Percentiles rank a stretch among this genome's conserved stretches.
phyloP scores from a whole-genome alignment of 257 asterid genomes.

The Solanum piurae region DNA sequence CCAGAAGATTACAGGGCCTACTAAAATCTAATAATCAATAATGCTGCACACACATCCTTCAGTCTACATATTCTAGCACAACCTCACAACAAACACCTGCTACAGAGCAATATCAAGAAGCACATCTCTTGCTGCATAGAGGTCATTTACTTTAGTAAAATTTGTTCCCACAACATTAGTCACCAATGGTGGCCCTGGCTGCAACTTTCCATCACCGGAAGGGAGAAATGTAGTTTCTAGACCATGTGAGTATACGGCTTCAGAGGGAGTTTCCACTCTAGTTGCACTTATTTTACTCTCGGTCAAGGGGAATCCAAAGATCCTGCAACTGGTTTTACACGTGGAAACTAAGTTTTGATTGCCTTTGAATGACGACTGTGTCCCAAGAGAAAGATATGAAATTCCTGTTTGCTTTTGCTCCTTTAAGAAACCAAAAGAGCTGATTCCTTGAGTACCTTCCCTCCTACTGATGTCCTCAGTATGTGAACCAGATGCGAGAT shows the following conservation, averaged over 20 bases:
- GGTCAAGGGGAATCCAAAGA: slow-evolving; percentile 76
- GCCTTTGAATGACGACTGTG: slow-evolving; percentile 33
- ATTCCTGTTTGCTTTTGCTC: slow-evolving; percentile 8
- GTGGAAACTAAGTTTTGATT: slow-evolving; percentile 27
- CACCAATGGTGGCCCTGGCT: slow-evolving; percentile 30
- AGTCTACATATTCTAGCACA: neutral
- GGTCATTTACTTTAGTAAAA: slow-evolving; percentile 37
- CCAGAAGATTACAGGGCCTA: neutral
- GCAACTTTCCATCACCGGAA: slow-evolving; percentile 23
- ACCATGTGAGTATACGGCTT: slow-evolving; percentile 5
- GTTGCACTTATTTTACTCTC: slow-evolving; percentile 35
- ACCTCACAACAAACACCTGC: neutral
- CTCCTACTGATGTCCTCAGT: slow-evolving; percentile 8
- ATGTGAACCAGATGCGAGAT: slow-evolving; percentile 12
- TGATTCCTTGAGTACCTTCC: slow-evolving; percentile 6
- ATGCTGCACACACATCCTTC: neutral
- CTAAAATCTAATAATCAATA: neutral
- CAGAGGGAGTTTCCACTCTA: slow-evolving; percentile 16
- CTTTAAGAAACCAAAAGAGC: slow-evolving; percentile 16
- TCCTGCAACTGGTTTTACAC: slow-evolving; percentile 57
- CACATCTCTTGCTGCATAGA: slow-evolving; percentile 54
- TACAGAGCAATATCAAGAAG: slow-evolving; percentile 73
- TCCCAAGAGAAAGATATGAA: slow-evolving; percentile 16
- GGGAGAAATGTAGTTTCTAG: slow-evolving; percentile 20
- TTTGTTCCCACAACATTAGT: slow-evolving; percentile 34